Base-by-base conservation (phyloP, 129 eudicot species). In the Artemisia annua region DNA sequence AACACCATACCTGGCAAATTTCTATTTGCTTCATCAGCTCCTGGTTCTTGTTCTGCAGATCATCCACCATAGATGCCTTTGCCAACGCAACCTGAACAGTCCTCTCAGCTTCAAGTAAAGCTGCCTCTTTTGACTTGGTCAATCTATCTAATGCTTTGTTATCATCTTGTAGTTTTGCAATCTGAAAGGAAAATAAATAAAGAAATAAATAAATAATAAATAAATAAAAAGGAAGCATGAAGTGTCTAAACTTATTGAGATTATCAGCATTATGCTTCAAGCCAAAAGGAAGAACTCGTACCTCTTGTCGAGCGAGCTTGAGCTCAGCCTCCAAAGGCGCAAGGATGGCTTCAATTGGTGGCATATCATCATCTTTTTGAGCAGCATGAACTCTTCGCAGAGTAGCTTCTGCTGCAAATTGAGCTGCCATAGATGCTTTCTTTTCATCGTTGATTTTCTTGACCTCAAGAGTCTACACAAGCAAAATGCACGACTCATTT, bases 291-390 rank as follows among this genome's bases (percentile, higher is more conserved):
- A 44, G 48, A 30, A 59, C 16, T 24, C 76, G 49, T 65, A 88
- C 97, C 92, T 91, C 97, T 68, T 70, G 96, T 11, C 96, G 87
- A 70, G 96, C 82, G 20, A 91, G 91, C 81, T 91, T 91, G 69
- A 91, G 96, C 83, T 91, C 97, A 65, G 97, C 97, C 78, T 91
- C 97, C 87, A 91, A 60, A 14, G 97, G 97, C 61, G 96, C 93
- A 69, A 91, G 86, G 43, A 91, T 91, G 70, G 96, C 97, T 80
- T 91, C 97, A 75, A 91, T 91, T 17, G 97, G 97, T 74, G 96
- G 97, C 97, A 91, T 91, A 72, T 91, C 97, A 75, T 91, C 97
- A 81, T 91, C 97, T 74, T 91, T 91, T 79, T 91, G 96, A 67
- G 88, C 96, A 71, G 96, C 95, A 82, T 91, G 96, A 78, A 91